These are phyloP conservation scores for Talaromyces sp. DNA, from an alignment of 2,329 filamentous ascomycete species.

Conservation along the genomic window DNA sequence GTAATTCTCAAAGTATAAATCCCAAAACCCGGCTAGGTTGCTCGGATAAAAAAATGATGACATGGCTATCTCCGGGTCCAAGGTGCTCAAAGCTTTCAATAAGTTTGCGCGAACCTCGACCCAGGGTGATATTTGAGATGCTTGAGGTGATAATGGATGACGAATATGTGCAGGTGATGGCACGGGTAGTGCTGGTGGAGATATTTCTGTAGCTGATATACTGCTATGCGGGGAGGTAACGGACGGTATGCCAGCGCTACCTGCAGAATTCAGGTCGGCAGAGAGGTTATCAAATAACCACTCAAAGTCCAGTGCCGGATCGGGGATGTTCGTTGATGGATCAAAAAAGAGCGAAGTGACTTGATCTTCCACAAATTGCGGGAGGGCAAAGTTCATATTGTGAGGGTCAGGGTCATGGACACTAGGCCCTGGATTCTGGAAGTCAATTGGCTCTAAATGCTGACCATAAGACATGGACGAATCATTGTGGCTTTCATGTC, in stretches of 20 bases:
- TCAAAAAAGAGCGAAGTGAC: conserved; percentile 24
- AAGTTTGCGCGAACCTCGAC: conserved; percentile 20
- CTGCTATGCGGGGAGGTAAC: conserved; percentile 18
- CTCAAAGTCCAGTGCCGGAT: conserved; percentile 24
- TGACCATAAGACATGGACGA: not conserved
- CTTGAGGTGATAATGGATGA: conserved; percentile 16
- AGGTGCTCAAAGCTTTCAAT: conserved; percentile 20
- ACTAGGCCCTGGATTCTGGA: not conserved
- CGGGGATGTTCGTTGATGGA: conserved; percentile 21
- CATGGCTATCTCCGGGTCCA: conserved; percentile 21
- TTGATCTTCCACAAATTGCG: conserved; percentile 15
- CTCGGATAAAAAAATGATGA: conserved; percentile 26
- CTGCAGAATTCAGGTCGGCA: conserved; percentile 18
- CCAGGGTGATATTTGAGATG: conserved; percentile 22
- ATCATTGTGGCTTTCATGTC: not conserved
- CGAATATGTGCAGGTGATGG: conserved; percentile 19
- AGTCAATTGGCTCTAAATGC: conserved; percentile 2
- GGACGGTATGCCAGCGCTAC: conserved; percentile 5
- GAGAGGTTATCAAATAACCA: conserved; percentile 26
- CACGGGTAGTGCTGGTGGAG: conserved; percentile 18
- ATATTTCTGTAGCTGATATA: conserved; percentile 17
- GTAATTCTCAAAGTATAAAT: conserved; percentile 28
- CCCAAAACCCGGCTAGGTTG: conserved; percentile 24
- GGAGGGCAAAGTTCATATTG: conserved; percentile 11
- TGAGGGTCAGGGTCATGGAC: not conserved